phyloP scores from a whole-genome alignment of 441 rosid species.

The Aleurites moluccanus region DNA sequence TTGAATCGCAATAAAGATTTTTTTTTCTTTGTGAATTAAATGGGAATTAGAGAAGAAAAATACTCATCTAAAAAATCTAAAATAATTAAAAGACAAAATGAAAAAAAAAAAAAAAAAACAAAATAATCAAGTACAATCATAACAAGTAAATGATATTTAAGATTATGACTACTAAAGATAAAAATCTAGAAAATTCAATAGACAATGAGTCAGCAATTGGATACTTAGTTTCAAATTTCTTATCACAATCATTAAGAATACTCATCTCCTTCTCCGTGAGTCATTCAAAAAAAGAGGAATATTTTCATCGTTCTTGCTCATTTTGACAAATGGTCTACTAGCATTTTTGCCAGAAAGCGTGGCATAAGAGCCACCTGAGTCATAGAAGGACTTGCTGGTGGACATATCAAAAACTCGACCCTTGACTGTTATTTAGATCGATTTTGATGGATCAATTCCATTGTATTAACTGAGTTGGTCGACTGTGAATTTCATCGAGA shows the following conservation, averaged over 20 bases:
- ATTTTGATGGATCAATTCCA: constrained; percentile 68
- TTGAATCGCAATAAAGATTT: no score
- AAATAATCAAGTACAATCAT: no score
- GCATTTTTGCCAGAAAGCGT: constrained; percentile 83
- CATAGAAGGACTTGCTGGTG: constrained; percentile 75
- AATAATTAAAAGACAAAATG: no score
- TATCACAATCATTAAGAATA: constrained; percentile 81
- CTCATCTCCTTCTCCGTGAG: constrained; percentile 76
- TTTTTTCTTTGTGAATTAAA: no score
- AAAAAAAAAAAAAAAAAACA: no score
- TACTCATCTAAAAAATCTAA: no score
- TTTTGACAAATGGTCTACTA: constrained; percentile 81
- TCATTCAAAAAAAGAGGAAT: constrained; percentile 57
- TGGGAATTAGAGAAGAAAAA: no score
- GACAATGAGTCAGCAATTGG: no score
- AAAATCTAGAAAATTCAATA: not conserved
- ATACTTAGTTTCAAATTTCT: no score
- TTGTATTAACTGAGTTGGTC: constrained; percentile 61
- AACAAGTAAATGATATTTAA: not conserved
- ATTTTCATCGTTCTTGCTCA: constrained; percentile 88
- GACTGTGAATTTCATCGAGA: constrained; percentile 66
- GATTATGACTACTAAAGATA: not conserved
- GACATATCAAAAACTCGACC: constrained; percentile 76
- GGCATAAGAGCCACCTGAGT: constrained; percentile 63
- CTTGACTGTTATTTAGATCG: constrained; percentile 80